A percentile compares a stretch with the other conserved stretches of the same genome.
phyloP scores from a whole-genome alignment of 768 basidiomycete species.

The Neoboletus brunneissimus region DNA sequence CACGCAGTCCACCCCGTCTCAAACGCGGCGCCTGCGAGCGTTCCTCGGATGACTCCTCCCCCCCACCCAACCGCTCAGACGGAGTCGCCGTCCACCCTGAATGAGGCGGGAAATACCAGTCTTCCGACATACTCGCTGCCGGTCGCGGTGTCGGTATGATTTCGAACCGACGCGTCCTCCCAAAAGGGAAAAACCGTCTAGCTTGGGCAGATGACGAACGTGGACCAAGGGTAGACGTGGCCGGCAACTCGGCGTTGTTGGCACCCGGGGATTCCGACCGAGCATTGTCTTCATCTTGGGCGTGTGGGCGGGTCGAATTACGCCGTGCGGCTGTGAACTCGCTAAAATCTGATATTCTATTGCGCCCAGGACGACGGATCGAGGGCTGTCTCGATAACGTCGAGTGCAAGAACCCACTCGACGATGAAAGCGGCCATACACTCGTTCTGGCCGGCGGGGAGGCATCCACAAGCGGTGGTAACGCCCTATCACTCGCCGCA shows the following conservation, averaged over 20 bases:
- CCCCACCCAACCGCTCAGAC: conserved; percentile 19
- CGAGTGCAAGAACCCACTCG: conserved; percentile 25
- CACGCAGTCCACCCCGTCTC: conserved; percentile 63
- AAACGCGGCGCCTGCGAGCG: conserved; percentile 47
- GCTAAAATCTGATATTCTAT: conserved; percentile 63
- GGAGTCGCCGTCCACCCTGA: conserved; percentile 18
- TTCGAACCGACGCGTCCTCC: conserved; percentile 44
- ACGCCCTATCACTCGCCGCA: conserved; percentile 20
- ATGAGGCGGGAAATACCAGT: conserved; percentile 33
- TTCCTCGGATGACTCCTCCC: conserved; percentile 35
- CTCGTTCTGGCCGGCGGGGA: conserved; percentile 21
- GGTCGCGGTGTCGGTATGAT: conserved; percentile 33
- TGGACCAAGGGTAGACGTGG: conserved; percentile 8
- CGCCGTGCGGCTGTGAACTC: conserved; percentile 70
- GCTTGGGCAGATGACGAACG: conserved; percentile 27
- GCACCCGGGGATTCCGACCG: conserved; percentile 10
- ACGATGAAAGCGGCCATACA: conserved; percentile 25
- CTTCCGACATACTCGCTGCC: conserved; percentile 29
- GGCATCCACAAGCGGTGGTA: conserved; percentile 30
- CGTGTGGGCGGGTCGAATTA: conserved; percentile 39
- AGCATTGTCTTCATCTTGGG: conserved; percentile 27
- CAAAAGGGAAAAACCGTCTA: conserved; percentile 59
- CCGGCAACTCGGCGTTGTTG: not conserved
- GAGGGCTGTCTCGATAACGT: conserved; percentile 55
- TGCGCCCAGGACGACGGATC: conserved; percentile 54